Evolutionary conservation across 495 filamentous ascomycete genomes (phyloP), one percentile per base, ranked within the genome.

Genomic region (Lophiotrema nucula): DNA sequence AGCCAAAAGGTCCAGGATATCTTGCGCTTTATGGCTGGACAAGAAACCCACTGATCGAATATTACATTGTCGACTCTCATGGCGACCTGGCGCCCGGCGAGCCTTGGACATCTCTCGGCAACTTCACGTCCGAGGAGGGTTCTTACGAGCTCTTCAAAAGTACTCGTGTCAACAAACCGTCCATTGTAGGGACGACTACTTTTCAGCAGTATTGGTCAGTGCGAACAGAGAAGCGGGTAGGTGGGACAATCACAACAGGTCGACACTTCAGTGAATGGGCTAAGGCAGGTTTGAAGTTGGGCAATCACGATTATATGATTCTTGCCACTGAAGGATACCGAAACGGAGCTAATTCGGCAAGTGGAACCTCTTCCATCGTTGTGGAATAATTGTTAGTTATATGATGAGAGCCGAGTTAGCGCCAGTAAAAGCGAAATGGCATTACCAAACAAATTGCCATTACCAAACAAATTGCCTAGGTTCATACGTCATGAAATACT

Each of bases 11-110:
- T 16, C 82, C 82, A 10, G 74, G 76, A 27, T 85, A 85, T 66
- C 76, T 86, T 25, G 60, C 81, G 39, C 71, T 87, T 58, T 84
- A 86, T 66, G 82, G 82, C 43, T 86, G 81, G 83, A 84, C 81
- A 27, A 75, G 69, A 5, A 73, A 75, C 67, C 83, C 83, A 0
- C 74, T 85, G 3, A 74, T 84, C 52, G 83, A 87, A 59, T 85
- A 84, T 72, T 85, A 85, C 70, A 77, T 86, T 54, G 67, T 85
- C 46, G 83, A 86, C 65, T 70, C 72, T 62, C 83, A 74, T 67
- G 80, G 80, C 31, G 70, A 60, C 45, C 81, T 77, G 62, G 78
- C 83, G 65, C 82, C 81, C 4, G 69, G 69, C 41, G 71, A 69
- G 38, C 72, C 70, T 33, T n/a, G 18, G 27, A 23, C 37, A 28